A percentile compares a stretch with the other conserved stretches of the same genome.
Conservation (phyloP, 345 rosid species). For the Ceriops zippeliana region DNA sequence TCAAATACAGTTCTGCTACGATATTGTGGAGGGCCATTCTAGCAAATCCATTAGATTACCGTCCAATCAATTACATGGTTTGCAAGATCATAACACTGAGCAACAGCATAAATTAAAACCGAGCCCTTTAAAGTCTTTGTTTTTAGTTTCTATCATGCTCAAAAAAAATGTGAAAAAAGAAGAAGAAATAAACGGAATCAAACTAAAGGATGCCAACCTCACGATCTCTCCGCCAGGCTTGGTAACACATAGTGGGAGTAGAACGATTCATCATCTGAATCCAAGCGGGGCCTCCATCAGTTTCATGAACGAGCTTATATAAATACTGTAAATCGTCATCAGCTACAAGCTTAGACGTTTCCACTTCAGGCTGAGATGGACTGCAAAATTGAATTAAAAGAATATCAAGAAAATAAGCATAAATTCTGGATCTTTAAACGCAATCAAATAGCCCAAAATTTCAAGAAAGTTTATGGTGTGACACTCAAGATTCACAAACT, state of each 20-base stretch:
- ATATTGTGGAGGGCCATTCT: constrained; percentile 90
- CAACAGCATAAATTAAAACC: background rate
- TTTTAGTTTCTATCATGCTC: background rate
- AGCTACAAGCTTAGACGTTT: constrained; percentile 39
- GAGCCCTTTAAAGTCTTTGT: background rate
- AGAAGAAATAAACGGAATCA: background rate
- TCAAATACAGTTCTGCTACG: constrained; percentile 83
- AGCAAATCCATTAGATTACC: constrained; percentile 18
- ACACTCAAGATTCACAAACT: too few relatives aligned
- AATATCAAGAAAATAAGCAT: background rate
- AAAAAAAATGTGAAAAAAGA: too few relatives aligned
- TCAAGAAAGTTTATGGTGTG: background rate
- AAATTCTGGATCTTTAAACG: background rate
- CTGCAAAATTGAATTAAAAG: constrained; percentile 26
- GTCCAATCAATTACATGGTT: constrained; percentile 22
- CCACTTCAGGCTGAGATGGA: constrained; percentile 32
- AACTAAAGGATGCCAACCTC: constrained; percentile 41
- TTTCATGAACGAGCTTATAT: constrained; percentile 69
- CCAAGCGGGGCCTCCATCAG: constrained; percentile 95
- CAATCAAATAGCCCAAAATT: background rate
- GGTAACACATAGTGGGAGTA: constrained; percentile 58
- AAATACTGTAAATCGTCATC: constrained; percentile 68
- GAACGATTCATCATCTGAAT: constrained; percentile 95
- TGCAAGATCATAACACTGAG: background rate
- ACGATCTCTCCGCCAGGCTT: constrained; percentile 92